A percentile compares a stretch with the other conserved stretches of the same genome.
phyloP scores from a whole-genome alignment of 129 eudicot genomes.

The Mikania micrantha region DNA sequence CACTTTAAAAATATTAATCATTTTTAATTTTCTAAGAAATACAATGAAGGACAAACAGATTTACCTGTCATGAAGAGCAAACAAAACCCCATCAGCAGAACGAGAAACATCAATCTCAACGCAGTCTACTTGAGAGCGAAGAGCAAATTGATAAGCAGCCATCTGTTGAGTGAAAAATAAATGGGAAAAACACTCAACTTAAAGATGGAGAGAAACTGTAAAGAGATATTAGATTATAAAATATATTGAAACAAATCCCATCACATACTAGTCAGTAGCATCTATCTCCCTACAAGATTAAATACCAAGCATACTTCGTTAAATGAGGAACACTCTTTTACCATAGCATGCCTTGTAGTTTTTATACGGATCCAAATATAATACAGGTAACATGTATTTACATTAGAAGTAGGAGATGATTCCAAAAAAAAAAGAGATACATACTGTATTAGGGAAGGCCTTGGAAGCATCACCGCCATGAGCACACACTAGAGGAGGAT shows the following conservation, averaged over 20 bases:
- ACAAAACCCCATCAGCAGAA: slow-evolving; percentile 83
- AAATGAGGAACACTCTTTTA: neutral
- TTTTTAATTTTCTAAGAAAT: neutral
- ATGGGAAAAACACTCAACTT: slow-evolving; percentile 1
- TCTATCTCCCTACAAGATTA: neutral
- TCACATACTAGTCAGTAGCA: neutral
- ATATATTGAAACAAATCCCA: neutral
- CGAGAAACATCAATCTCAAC: slow-evolving; percentile 98
- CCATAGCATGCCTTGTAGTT: neutral
- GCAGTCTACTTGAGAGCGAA: slow-evolving; percentile 74
- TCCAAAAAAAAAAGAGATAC: slow-evolving; percentile 22
- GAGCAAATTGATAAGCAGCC: slow-evolving; percentile 73
- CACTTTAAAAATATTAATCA: neutral
- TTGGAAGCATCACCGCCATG: slow-evolving; percentile 95
- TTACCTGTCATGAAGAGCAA: slow-evolving; percentile 97
- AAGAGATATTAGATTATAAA: neutral
- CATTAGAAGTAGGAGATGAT: neutral
- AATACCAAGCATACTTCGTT: neutral
- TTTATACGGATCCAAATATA: neutral
- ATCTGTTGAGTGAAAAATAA: slow-evolving; percentile 37
- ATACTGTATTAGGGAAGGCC: slow-evolving; percentile 96
- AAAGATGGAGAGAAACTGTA: neutral
- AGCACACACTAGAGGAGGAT: slow-evolving; percentile 94
- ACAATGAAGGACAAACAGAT: neutral
- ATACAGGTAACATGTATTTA: neutral